phyloP scores from a whole-genome alignment of 2,329 filamentous ascomycete species.

The Chalaropsis ovoidea region DNA sequence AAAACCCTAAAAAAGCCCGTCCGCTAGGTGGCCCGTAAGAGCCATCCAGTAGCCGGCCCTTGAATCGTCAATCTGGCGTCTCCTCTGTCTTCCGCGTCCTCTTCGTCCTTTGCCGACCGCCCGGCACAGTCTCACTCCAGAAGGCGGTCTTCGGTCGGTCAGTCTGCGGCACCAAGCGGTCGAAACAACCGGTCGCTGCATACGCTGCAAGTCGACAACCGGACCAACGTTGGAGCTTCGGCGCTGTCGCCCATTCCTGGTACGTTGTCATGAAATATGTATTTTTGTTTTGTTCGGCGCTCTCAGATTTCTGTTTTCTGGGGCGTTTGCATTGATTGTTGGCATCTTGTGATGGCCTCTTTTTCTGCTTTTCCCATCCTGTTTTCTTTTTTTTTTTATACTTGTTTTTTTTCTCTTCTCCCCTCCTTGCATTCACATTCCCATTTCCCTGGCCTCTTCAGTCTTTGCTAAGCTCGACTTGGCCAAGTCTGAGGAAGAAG shows the following conservation, averaged over 20 bases:
- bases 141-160: slow-evolving; percentile 40
- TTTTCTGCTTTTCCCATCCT: no score
- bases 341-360: neutral
- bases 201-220: slow-evolving; percentile 23
- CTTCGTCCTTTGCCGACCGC: slow-evolving; percentile 46
- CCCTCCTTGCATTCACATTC: neutral
- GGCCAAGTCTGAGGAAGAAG: slow-evolving; percentile 10
- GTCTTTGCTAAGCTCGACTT: neutral
- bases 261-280: slow-evolving; percentile 9
- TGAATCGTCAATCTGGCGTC: slow-evolving; percentile 28
- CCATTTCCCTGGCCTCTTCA: neutral
- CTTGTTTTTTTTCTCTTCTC: neutral
- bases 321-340: neutral
- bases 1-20: slow-evolving; percentile 21
- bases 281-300: neutral
- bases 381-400: neutral
- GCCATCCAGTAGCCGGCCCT: slow-evolving; percentile 25
- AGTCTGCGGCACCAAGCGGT: slow-evolving; percentile 32
- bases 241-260: slow-evolving; percentile 24
- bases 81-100: slow-evolving; percentile 34
- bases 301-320: neutral
- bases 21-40: slow-evolving; percentile 24
- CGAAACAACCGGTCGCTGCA: slow-evolving; percentile 23
- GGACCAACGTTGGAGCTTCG: slow-evolving; percentile 15
- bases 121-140: slow-evolving; percentile 41